Percentiles rank a stretch among this genome's conserved stretches.
Conservation (phyloP, 495 filamentous ascomycete genomes). For the Trichocladium uniseriatum region DNA sequence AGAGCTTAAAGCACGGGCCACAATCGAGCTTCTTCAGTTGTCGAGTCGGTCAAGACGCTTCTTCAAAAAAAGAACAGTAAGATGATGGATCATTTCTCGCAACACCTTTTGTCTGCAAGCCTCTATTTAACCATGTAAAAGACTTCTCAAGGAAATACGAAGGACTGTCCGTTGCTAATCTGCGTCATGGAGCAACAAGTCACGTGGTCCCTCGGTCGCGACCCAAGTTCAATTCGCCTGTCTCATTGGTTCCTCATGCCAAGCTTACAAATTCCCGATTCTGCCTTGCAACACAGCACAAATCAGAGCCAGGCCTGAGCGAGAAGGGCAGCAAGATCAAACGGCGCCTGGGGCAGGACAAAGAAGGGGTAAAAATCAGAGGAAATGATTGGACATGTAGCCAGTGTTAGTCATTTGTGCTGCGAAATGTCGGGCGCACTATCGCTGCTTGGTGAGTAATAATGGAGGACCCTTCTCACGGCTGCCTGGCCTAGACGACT, state of each 20-base stretch:
- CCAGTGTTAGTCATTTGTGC: background rate
- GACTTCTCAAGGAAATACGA: background rate
- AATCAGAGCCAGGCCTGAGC: background rate
- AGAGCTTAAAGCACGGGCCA: slow-evolving; percentile 4
- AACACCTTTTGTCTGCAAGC: too few species aligned
- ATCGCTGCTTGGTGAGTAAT: background rate
- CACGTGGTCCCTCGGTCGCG: slow-evolving; percentile 14
- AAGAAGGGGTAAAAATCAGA: background rate
- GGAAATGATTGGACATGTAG: background rate
- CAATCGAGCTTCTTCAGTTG: background rate
- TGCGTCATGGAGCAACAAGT: background rate
- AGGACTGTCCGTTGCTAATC: background rate
- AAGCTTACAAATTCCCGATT: slow-evolving; percentile 17
- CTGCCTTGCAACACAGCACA: slow-evolving; percentile 16
- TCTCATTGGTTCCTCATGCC: slow-evolving; percentile 9
- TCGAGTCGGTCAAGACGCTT: background rate
- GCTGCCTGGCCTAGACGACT: background rate
- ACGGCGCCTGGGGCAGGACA: too few species aligned
- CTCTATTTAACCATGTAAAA: background rate
- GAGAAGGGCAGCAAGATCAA: too few species aligned
- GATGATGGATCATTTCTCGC: too few species aligned
- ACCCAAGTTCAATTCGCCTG: slow-evolving; percentile 13
- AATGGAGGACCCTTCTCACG: background rate
- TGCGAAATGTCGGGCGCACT: too few species aligned
- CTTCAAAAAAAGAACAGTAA: too few species aligned